Evolutionary conservation across 169 alveolate species (phyloP), one percentile per base, ranked within the genome.

Genomic region (Plasmodium yoelii): DNA sequence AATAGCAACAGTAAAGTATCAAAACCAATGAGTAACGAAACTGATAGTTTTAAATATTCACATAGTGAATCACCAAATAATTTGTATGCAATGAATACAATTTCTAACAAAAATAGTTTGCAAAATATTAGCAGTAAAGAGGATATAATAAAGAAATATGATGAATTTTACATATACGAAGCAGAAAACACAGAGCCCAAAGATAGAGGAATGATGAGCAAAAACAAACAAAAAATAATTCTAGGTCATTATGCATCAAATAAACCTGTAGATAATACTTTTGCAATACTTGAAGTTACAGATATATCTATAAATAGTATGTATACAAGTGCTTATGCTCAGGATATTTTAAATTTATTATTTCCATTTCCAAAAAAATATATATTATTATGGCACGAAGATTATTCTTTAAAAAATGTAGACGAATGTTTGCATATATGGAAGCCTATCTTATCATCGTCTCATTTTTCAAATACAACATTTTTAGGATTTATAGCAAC

Each of bases 151-250:
- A 67, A 26, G 22, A 67, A 19, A 28, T 69, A 28, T 5, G 87
- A 86, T 2, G 64, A 47, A 9, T 86, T 86, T 70, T 86, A 68
- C 55, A 86, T 86, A 28, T 86, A 86, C 53, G 91, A 86, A 53
- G 91, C 87, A 5, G 91, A 86, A 70, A 68, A 86, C 57, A 60
- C 51, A 15, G 91, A 86, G 22, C 91, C 91, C 8, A 86, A 70
- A n/a, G 91, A 86, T 49, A 68, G 91, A 57, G 91, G 91, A 86
- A 86, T 86, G 73, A 86, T 86, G 91, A 86, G 91, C 71, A 86
- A 86, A 69, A 86, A 86, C 71, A 86, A 86, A 42, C 91, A 86
- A 44, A 86, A 86, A 86, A 86, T 86, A 18, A 44, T 53, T 12
- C 44, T 61, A 19, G 91, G 91, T 61, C 80, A 86, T 70, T 86